Conservation (phyloP, 208 protist species). For the Crithidia sp. region DNA sequence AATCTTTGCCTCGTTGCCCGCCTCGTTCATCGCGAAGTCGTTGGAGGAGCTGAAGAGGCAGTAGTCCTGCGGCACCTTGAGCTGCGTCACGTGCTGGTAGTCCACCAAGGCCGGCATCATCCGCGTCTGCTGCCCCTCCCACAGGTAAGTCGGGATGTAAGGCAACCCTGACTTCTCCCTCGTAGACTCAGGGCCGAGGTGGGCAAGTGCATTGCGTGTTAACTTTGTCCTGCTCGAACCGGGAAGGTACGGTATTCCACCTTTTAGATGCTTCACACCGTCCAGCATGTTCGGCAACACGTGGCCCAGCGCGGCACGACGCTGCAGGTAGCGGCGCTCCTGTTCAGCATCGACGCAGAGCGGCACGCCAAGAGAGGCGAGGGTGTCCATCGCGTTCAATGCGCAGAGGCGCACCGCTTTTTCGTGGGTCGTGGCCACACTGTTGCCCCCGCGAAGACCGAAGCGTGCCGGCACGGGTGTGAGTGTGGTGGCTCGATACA, state of each 20-base stretch:
- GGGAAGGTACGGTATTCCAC: not conserved
- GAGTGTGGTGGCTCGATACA: constrained; percentile 76
- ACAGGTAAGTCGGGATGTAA: constrained; percentile 73
- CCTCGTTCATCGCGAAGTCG: not conserved
- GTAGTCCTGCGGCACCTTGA: constrained; percentile 72
- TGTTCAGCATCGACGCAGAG: constrained; percentile 48
- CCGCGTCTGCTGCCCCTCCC: constrained; percentile 60
- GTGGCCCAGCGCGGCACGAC: constrained; percentile 43
- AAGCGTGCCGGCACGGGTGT: constrained; percentile 63
- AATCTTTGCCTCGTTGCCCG: constrained; percentile 59
- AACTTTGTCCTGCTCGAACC: constrained; percentile 16
- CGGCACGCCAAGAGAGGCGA: constrained; percentile 58
- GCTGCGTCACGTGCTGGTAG: constrained; percentile 50
- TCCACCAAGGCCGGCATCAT: constrained; percentile 56
- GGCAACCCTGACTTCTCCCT: not conserved
- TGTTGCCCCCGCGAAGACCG: constrained; percentile 74
- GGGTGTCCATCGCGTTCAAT: constrained; percentile 75
- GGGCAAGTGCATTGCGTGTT: too few relatives aligned
- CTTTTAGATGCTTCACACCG: not conserved
- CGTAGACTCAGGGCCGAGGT: too few relatives aligned
- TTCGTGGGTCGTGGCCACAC: constrained; percentile 50
- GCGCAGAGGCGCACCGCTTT: constrained; percentile 72
- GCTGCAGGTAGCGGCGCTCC: constrained; percentile 52
- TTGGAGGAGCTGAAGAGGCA: constrained; percentile 45
- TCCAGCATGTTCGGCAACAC: constrained; percentile 23